A percentile compares a stretch with the other conserved stretches of the same genome.
Conservation (phyloP, 1,139 yeast genomes). For the Diutina sp. region DNA sequence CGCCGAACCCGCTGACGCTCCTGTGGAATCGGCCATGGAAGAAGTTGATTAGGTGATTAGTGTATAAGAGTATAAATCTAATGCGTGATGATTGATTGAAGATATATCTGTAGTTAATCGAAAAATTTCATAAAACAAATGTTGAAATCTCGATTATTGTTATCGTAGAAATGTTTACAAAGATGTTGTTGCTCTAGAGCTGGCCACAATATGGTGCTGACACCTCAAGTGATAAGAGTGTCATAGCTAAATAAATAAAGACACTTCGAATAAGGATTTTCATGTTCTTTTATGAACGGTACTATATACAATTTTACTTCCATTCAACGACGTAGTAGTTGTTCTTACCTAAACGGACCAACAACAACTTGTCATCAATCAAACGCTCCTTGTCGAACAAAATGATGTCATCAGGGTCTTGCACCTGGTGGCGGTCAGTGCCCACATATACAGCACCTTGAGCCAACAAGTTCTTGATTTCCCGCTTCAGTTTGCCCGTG, state of each 20-base stretch:
- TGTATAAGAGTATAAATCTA: not conserved
- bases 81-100: not conserved
- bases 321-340: conserved; percentile 36
- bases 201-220: no score
- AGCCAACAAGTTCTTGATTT: conserved; percentile 49
- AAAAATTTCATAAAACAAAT: not conserved
- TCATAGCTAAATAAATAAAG: no score
- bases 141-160: no score
- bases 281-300: not conserved
- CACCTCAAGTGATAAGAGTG: no score
- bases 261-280: no score
- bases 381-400: conserved; percentile 35
- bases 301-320: not conserved
- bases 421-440: conserved; percentile 39
- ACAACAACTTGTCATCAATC: conserved; percentile 46
- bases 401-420: conserved; percentile 36
- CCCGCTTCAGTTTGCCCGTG: conserved; percentile 31
- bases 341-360: conserved; percentile 69
- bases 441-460: conserved; percentile 75
- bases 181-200: no score
- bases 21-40: conserved; percentile 93
- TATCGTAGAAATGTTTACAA: not conserved
- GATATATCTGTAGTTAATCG: not conserved
- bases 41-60: conserved; percentile 69
- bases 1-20: conserved; percentile 46